Percentiles rank a stretch among this genome's conserved stretches.
Evolutionary conservation across 1,139 yeast genomes (phyloP).

Genomic region (Blastobotrys ciferrii): DNA sequence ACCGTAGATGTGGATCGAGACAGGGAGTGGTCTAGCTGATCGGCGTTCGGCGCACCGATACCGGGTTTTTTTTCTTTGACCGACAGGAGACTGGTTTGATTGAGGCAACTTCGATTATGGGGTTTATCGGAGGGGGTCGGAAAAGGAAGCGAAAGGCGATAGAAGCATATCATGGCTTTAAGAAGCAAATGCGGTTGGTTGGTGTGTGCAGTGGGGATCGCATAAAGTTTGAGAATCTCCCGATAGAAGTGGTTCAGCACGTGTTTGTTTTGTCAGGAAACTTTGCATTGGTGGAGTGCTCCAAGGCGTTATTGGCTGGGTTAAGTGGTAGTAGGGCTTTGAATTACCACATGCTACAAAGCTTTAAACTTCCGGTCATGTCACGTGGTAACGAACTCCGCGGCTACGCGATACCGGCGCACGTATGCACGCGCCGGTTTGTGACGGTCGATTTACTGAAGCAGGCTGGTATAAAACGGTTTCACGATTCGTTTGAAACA

Average conservation of each 20-base stretch:
- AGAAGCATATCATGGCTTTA: not conserved
- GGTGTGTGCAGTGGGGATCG: not conserved
- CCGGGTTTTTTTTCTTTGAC: too few relatives aligned
- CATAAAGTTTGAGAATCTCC: constrained; percentile 20
- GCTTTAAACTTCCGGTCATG: not conserved
- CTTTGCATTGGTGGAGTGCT: constrained; percentile 16
- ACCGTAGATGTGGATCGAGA: too few relatives aligned
- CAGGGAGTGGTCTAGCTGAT: too few relatives aligned
- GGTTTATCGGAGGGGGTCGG: constrained; percentile 9
- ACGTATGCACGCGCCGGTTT: constrained; percentile 15
- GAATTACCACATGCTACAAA: constrained; percentile 5
- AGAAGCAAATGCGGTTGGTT: not conserved
- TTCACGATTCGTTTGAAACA: constrained; percentile 3
- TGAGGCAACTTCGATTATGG: constrained; percentile 5
- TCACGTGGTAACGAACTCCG: not conserved
- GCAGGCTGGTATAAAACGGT: constrained; percentile 8
- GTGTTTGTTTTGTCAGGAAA: constrained; percentile 21
- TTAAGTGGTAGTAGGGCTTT: constrained; percentile 14
- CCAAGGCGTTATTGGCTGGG: constrained; percentile 12
- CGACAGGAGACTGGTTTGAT: not conserved
- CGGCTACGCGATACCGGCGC: constrained; percentile 10
- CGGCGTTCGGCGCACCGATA: too few relatives aligned
- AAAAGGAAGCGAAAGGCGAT: not conserved
- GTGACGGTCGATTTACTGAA: constrained; percentile 19
- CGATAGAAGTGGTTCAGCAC: constrained; percentile 22